Base-by-base conservation (phyloP, 257 asterid species). In the Phtheirospermum japonicum region DNA sequence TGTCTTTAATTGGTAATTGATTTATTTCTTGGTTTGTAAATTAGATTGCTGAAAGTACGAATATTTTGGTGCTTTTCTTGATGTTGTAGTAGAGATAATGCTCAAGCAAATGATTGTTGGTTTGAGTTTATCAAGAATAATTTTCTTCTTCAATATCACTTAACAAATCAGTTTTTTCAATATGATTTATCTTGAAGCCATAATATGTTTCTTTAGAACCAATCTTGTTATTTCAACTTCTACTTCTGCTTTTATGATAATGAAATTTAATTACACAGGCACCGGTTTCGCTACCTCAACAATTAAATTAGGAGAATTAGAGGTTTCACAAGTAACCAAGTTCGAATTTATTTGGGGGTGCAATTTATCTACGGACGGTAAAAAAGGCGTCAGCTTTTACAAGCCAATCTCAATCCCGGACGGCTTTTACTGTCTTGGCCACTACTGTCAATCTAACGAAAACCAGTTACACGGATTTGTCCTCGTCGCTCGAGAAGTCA, bases 401-500 rank as follows among this genome's bases (percentile, higher is more conserved):
- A 86, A 82, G 72, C 97, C 99, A 31, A 65, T 57, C 12, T 70
- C 64, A 17, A 69, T 89, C 67, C 96, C 97, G 0, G 79, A 82
- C 43, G 94, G 95, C 51, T 89, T 81, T 76, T 85, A 59, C 65
- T 66, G 80, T 62, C 85, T 92, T 33, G 97, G 99, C 56, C 77
- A 86, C 82, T 83, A 80, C 54, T 89, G 94, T 69, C 94, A 89
- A 68, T 82, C 89, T 65, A 84, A 80, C 49, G 79, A 75, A 45
- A 89, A 78, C 67, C 91, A 91, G 72, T 73, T 89, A 61, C 77
- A 78, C 39, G 97, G 96, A 14, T 89, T 77, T 72, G 84, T 83
- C 68, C 90, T 89, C 39, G 99, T 76, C 33, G 97, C 93, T 63
- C 75, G 89, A 65, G 89, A 72, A 75, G 71, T 56, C 14, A 54